Conservation (phyloP, 257 asterid genomes). For the Nicotiana attenuata region DNA sequence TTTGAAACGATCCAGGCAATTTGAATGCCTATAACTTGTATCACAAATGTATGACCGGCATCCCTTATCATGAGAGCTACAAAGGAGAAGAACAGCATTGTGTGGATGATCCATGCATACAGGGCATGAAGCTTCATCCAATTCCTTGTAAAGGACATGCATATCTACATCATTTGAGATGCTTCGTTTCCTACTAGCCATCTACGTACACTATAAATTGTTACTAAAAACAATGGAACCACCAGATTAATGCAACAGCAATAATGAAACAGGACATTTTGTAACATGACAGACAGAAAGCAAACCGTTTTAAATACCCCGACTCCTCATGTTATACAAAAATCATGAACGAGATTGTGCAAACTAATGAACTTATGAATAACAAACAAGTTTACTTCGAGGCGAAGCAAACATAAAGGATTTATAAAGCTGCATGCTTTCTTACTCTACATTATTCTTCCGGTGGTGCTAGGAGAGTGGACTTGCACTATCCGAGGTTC, state of each 20-base stretch:
- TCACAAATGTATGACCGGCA: slow-evolving; percentile 89
- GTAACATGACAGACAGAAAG: slow-evolving; percentile 1
- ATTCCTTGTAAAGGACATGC: slow-evolving; percentile 66
- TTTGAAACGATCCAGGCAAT: slow-evolving; percentile 84
- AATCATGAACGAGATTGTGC: background rate
- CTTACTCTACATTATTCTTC: background rate
- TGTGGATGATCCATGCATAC: slow-evolving; percentile 88
- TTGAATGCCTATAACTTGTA: slow-evolving; percentile 88
- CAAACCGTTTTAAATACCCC: background rate
- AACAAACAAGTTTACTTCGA: background rate
- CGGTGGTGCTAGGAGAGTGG: background rate
- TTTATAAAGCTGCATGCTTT: background rate
- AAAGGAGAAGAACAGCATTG: slow-evolving; percentile 82
- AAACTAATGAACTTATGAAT: background rate
- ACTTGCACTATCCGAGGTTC: background rate
- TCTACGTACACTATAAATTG: slow-evolving; percentile 65
- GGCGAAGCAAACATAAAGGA: background rate
- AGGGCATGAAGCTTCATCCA: slow-evolving; percentile 91
- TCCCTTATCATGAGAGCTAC: slow-evolving; percentile 83
- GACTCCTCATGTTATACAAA: background rate
- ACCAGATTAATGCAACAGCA: slow-evolving; percentile 5
- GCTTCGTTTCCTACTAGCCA: slow-evolving; percentile 98
- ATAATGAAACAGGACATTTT: background rate
- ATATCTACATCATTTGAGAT: slow-evolving; percentile 59
- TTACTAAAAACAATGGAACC: slow-evolving; percentile 37